A percentile compares a stretch with the other conserved stretches of the same genome.
Evolutionary conservation across 2,329 filamentous ascomycete species (phyloP).

Genomic region (Penicillium glabrum): DNA sequence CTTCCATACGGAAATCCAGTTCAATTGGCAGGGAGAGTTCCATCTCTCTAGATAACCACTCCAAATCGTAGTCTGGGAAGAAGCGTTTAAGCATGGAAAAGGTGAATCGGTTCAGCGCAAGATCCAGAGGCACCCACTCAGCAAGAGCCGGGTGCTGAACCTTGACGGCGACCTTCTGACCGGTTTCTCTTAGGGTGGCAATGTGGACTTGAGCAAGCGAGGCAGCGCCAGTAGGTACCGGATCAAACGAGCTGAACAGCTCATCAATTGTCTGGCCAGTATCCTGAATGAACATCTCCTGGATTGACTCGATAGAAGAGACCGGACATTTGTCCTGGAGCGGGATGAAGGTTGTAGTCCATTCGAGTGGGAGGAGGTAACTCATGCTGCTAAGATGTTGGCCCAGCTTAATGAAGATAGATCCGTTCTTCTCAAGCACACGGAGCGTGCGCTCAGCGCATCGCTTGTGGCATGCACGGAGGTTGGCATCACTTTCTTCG

Average conservation of each 20-base stretch:
- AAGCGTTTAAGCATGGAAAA: slow-evolving; percentile 87
- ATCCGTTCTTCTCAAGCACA: slow-evolving; percentile 92
- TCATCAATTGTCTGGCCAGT: slow-evolving; percentile 77
- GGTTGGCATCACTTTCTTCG: slow-evolving; percentile 63
- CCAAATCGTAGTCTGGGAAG: slow-evolving; percentile 96
- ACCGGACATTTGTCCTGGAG: slow-evolving; percentile 95
- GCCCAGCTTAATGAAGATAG: slow-evolving; percentile 96
- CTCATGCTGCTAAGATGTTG: slow-evolving; percentile 97
- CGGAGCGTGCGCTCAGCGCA: slow-evolving; percentile 84
- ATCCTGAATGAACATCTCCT: slow-evolving; percentile 81
- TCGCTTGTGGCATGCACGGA: slow-evolving; percentile 85
- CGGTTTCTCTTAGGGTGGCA: slow-evolving; percentile 76
- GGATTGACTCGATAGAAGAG: slow-evolving; percentile 82
- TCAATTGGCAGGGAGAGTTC: slow-evolving; percentile 86
- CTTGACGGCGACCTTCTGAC: slow-evolving; percentile 90
- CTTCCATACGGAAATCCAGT: slow-evolving; percentile 84
- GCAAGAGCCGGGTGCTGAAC: slow-evolving; percentile 89
- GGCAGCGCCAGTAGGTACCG: slow-evolving; percentile 81
- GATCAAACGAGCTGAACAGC: slow-evolving; percentile 82
- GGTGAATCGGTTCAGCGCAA: slow-evolving; percentile 81
- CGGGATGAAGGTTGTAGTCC: slow-evolving; percentile 94
- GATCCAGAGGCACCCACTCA: slow-evolving; percentile 85
- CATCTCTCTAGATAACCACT: slow-evolving; percentile 95
- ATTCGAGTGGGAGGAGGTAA: slow-evolving; percentile 85
- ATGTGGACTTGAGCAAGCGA: slow-evolving; percentile 93